These are phyloP conservation scores for Ascoidea rubescens DNA, from an alignment of 805 yeast genomes.

Conservation along the genomic window DNA sequence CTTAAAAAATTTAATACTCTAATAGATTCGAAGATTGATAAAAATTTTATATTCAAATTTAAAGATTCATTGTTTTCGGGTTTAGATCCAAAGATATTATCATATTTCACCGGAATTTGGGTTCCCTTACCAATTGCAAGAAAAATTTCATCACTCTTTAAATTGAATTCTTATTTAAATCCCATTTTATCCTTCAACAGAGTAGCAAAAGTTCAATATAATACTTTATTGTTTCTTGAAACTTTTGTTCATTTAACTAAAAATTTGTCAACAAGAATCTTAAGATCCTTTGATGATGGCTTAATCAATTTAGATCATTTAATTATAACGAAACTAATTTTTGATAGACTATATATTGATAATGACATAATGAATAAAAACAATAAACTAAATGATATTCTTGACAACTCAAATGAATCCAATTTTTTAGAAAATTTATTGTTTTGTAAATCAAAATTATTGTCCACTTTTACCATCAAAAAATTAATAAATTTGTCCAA, in stretches of 20 bases:
- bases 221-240: background rate
- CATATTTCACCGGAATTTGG: background rate
- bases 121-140: background rate
- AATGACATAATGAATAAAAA: background rate
- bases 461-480: no score
- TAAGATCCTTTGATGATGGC: background rate
- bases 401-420: no score
- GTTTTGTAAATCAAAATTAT: no score
- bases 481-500: no score
- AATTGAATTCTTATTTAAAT: no score
- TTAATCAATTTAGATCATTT: background rate
- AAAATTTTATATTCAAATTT: no score
- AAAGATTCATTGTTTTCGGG: background rate
- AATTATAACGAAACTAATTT: background rate
- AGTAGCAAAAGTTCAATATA: background rate
- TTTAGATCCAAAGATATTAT: background rate
- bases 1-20: no score
- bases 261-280: background rate
- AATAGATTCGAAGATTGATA: background rate
- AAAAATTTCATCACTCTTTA: background rate
- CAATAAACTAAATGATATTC: no score
- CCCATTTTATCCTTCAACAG: background rate
- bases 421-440: no score
- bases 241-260: background rate
- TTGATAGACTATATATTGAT: background rate